Percentiles rank a stretch among this genome's conserved stretches.
Conservation (phyloP, 2,329 filamentous ascomycete genomes). For the Lizonia empirigonia region DNA sequence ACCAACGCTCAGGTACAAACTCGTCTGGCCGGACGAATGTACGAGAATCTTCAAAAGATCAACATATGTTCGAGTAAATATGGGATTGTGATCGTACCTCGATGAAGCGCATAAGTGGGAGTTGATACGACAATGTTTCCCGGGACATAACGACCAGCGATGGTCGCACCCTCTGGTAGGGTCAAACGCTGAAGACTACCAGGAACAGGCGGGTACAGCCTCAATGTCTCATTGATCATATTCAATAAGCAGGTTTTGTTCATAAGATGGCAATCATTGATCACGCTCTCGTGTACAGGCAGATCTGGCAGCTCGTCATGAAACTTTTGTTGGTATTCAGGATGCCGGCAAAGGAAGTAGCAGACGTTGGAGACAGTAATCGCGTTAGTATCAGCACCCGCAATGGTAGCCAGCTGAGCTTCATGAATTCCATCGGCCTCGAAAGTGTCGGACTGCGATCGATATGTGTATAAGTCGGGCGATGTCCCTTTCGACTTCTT, state of each 20-base stretch:
- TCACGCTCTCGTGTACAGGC: conserved; percentile 3
- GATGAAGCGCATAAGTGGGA: conserved; percentile 20
- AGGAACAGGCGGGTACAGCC: conserved; percentile 27
- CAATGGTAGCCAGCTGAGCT: conserved; percentile 33
- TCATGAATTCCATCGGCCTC: conserved; percentile 12
- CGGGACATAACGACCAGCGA: conserved; percentile 27
- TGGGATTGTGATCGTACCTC: conserved; percentile 1
- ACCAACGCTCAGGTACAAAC: conserved; percentile 27
- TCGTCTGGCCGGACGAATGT: conserved; percentile 22
- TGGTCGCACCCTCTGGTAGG: conserved; percentile 29
- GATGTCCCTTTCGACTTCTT: conserved; percentile 4
- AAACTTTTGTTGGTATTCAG: conserved; percentile 31
- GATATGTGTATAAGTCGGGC: conserved; percentile 22
- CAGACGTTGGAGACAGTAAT: conserved; percentile 59
- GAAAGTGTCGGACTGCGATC: conserved; percentile 14
- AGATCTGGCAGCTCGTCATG: conserved; percentile 16
- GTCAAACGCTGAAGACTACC: conserved; percentile 28
- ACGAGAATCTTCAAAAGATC: conserved; percentile 11
- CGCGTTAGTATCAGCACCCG: conserved; percentile 56
- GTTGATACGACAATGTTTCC: conserved; percentile 28
- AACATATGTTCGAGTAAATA: not conserved
- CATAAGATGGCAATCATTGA: conserved; percentile 9
- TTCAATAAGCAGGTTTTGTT: conserved; percentile 21
- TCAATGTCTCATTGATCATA: conserved; percentile 27
- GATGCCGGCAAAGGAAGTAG: conserved; percentile 37